Base-by-base conservation (phyloP, 805 yeast species). In the Lipomyces orientalis region DNA sequence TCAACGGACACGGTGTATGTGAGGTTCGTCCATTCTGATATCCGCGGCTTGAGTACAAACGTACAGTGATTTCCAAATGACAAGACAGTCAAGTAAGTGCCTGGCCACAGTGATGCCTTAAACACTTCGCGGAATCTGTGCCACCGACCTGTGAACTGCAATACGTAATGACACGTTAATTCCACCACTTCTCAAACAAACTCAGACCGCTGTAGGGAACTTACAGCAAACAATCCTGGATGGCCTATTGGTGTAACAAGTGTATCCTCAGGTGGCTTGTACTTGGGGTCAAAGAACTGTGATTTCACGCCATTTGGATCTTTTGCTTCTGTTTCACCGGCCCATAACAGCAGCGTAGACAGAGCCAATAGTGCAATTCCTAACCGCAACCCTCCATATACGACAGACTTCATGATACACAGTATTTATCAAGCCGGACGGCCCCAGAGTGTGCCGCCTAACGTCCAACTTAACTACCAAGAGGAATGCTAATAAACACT, bases 41-140 rank as follows among this genome's bases (percentile, higher is more conserved):
- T 39, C 4, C 66, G 62, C 3, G 72, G 71, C 29, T 56, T 56
- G 16, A 67, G 64, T 10, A 51, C 61, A 29, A 69, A 46, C 46
- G 66, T 62, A 55, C 72, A 69, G 52, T 67, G 60, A 49, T 67
- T 71, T 61, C 72, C 72, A 49, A 56, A 69, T 25, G 64, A 51
- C 6, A 69, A 64, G 4, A 65, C 58, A 1, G 72, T 69, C 35
- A 69, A 55, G 54, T 60, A 69, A 9, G 69, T 67, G 34, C 72
- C 72, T n/a, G 72, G 72, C 72, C 72, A 69, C 22, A 64, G 55
- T 8, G 68, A 46, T 8, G 72, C 71, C 54, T 67, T 69, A 58
- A 46, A 67, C 9, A 63, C 55, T 4, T 69, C 68, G 31, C 70
- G 64, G 57, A 62, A 60, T 12, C 72, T 62, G 55, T 65, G 68